These are phyloP conservation scores for Rhynchospora pubera DNA, from an alignment of 176 grass and related monocot genomes.

Conservation along the genomic window DNA sequence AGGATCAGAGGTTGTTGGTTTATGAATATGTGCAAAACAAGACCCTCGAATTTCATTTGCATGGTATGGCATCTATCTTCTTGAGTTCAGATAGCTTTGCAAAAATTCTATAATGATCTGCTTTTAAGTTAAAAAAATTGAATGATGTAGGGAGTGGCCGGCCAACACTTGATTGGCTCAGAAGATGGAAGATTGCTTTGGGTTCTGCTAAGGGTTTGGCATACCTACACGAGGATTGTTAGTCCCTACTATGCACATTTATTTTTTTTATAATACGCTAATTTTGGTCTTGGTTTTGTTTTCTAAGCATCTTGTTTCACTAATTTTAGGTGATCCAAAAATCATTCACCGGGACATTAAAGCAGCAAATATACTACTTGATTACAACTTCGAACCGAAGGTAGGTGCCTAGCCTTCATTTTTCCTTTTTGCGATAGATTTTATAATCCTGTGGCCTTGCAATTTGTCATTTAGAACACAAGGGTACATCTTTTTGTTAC, in stretches of 20 bases:
- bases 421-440: background rate
- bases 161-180: slow-evolving; percentile 55
- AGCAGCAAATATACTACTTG: slow-evolving; percentile 73
- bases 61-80: slow-evolving; percentile 30
- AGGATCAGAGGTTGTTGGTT: slow-evolving; percentile 58
- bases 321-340: slow-evolving; percentile 55
- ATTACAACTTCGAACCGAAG: slow-evolving; percentile 75
- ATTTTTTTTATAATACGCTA: background rate
- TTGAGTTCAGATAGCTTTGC: background rate
- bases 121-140: background rate
- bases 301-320: background rate
- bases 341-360: slow-evolving; percentile 96
- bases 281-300: background rate
- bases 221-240: slow-evolving; percentile 85
- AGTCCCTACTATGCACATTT: slow-evolving; percentile 22
- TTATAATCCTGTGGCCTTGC: background rate
- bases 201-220: slow-evolving; percentile 78
- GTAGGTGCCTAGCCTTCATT: slow-evolving; percentile 17
- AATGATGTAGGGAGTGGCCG: slow-evolving; percentile 42
- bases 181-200: slow-evolving; percentile 70
- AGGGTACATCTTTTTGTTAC: background rate
- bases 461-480: background rate
- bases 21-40: slow-evolving; percentile 89
- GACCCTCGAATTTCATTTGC: slow-evolving; percentile 73
- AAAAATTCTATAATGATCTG: background rate